A percentile compares a stretch with the other conserved stretches of the same genome.
Evolutionary conservation across 2,329 filamentous ascomycete species (phyloP).

Genomic region (Neofusicoccum laricinum): DNA sequence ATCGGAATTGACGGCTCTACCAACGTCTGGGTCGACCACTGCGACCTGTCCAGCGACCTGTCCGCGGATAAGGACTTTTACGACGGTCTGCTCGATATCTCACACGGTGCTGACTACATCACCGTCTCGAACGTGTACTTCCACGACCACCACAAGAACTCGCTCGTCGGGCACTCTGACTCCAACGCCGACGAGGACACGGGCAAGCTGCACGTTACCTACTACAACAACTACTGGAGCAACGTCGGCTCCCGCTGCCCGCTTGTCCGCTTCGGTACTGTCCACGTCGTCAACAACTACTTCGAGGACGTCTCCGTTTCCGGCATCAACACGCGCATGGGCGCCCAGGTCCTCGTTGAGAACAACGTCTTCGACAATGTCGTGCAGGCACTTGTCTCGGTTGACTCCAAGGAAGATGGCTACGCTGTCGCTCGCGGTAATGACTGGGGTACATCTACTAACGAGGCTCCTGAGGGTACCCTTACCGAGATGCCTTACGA

Average conservation of each 20-base stretch:
- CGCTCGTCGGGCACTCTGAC: conserved; percentile 59
- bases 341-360: conserved; percentile 44
- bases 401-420: conserved; percentile 55
- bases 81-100: conserved; percentile 64
- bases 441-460: conserved; percentile 41
- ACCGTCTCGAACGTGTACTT: conserved; percentile 53
- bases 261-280: conserved; percentile 64
- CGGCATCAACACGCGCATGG: conserved; percentile 44
- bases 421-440: conserved; percentile 48
- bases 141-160: conserved; percentile 63
- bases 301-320: conserved; percentile 35
- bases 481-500: conserved; percentile 53
- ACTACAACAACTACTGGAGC: conserved; percentile 64
- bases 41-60: conserved; percentile 60
- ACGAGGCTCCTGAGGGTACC: conserved; percentile 51
- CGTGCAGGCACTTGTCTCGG: conserved; percentile 56
- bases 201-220: conserved; percentile 62
- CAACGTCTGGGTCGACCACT: conserved; percentile 64
- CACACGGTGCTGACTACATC: conserved; percentile 60
- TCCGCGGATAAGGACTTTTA: conserved; percentile 63
- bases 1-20: conserved; percentile 57
- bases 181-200: conserved; percentile 56
- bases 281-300: conserved; percentile 57
- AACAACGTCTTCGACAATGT: conserved; percentile 56
- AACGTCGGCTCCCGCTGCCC: conserved; percentile 64